These are phyloP conservation scores for Obelidium mucronatum DNA, from an alignment of 192 early-diverging fungal species.

Conservation along the genomic window DNA sequence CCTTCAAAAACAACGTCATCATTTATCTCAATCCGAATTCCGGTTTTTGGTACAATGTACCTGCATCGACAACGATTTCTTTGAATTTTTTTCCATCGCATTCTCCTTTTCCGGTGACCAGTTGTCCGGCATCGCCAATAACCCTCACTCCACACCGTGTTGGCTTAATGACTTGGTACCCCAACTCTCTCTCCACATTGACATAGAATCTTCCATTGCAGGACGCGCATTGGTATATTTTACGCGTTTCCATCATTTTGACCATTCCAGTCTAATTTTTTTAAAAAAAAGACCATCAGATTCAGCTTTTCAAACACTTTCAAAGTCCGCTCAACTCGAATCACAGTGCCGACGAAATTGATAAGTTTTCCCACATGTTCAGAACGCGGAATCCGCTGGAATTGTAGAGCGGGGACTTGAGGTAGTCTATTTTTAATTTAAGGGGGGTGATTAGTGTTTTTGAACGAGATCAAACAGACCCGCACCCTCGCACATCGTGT, in stretches of 20 bases:
- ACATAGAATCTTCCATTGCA: conserved; percentile 68
- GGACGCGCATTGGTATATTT: conserved; percentile 57
- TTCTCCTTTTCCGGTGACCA: conserved; percentile 23
- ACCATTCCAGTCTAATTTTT: conserved; percentile 58
- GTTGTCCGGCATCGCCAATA: background rate
- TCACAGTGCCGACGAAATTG: conserved; percentile 69
- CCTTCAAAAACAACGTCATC: conserved; percentile 26
- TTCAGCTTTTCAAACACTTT: background rate
- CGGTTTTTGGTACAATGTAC: conserved; percentile 14
- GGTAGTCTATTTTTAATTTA: conserved; percentile 35
- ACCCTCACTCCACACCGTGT: conserved; percentile 53
- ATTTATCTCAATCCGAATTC: background rate
- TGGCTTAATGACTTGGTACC: conserved; percentile 65
- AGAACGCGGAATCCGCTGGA: conserved; percentile 64
- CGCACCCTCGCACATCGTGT: conserved; percentile 28
- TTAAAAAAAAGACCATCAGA: too few species aligned
- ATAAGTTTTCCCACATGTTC: conserved; percentile 66
- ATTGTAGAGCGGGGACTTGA: conserved; percentile 40
- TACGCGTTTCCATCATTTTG: conserved; percentile 73
- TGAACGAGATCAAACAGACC: background rate
- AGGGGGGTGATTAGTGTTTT: background rate
- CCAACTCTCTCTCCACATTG: conserved; percentile 69
- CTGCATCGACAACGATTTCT: conserved; percentile 43
- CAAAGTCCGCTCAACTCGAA: conserved; percentile 46
- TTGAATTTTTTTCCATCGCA: conserved; percentile 65